These are phyloP conservation scores for Pseudozyma hubeiensis DNA, from an alignment of 1,284 basidiomycete genomes.

Conservation along the genomic window DNA sequence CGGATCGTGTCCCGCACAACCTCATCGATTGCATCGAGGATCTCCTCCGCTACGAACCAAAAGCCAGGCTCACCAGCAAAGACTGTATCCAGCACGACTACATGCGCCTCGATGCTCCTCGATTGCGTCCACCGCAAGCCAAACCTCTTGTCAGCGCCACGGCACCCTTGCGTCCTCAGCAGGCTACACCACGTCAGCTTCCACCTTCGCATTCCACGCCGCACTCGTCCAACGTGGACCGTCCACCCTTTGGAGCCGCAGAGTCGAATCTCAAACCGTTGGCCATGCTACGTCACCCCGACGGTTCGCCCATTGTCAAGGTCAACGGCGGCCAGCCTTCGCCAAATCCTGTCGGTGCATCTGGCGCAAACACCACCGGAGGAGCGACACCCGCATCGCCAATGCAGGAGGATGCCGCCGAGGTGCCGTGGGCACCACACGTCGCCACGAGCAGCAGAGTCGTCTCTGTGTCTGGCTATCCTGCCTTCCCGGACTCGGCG, in stretches of 20 bases:
- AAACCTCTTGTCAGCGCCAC: conserved; percentile 48
- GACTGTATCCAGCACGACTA: conserved; percentile 91
- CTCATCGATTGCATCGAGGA: conserved; percentile 92
- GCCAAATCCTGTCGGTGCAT: neutral
- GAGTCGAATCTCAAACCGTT: conserved; percentile 39
- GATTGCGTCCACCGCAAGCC: conserved; percentile 60
- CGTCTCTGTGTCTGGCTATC: conserved; percentile 48
- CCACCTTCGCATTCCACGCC: conserved; percentile 55
- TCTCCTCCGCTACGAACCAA: conserved; percentile 91
- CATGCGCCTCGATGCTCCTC: conserved; percentile 76
- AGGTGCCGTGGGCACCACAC: conserved; percentile 47
- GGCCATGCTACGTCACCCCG: conserved; percentile 32
- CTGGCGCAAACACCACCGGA: conserved; percentile 1
- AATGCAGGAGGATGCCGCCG: conserved; percentile 45
- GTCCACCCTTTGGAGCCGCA: conserved; percentile 52
- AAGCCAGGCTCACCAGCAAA: conserved; percentile 81
- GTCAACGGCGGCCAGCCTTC: conserved; percentile 24
- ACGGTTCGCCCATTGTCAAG: conserved; percentile 31
- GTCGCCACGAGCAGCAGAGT: conserved; percentile 20
- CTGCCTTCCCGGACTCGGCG: conserved; percentile 59
- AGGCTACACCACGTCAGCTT: conserved; percentile 27
- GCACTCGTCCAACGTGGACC: conserved; percentile 24
- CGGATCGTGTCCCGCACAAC: conserved; percentile 79
- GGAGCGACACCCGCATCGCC: conserved; percentile 41
- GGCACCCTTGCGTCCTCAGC: conserved; percentile 31